These are phyloP conservation scores for Ustilago crameri DNA, from an alignment of 1,284 basidiomycete species.

Conservation along the genomic window DNA sequence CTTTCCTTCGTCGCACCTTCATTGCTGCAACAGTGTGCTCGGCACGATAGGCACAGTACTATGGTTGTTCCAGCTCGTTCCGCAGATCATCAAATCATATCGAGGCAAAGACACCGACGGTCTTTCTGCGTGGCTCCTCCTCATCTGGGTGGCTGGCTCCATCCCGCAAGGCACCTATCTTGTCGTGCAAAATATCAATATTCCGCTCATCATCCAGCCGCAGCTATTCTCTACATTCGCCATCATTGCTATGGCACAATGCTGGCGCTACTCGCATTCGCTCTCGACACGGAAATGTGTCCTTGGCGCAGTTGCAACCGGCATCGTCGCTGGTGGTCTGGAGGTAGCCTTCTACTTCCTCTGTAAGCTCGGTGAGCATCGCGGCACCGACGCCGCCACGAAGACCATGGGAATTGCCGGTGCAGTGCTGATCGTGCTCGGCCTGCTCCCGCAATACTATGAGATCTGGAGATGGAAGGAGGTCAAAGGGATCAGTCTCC, in stretches of 20 bases:
- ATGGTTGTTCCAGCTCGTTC: conserved; percentile 78
- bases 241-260: conserved; percentile 73
- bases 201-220: conserved; percentile 78
- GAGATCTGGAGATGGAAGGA: conserved; percentile 79
- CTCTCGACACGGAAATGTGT: conserved; percentile 69
- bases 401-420: conserved; percentile 77
- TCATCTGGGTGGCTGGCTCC: conserved; percentile 77
- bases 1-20: neutral
- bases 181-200: conserved; percentile 77
- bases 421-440: conserved; percentile 75
- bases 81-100: conserved; percentile 78
- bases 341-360: conserved; percentile 74
- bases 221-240: conserved; percentile 77
- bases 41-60: conserved; percentile 72
- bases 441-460: conserved; percentile 74
- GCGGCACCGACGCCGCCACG: conserved; percentile 72
- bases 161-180: conserved; percentile 78
- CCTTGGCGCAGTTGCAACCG: conserved; percentile 69
- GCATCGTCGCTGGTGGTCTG: conserved; percentile 73
- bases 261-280: conserved; percentile 73
- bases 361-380: conserved; percentile 70
- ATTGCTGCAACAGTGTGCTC: conserved; percentile 17
- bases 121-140: conserved; percentile 78
- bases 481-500: conserved; percentile 78
- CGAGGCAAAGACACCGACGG: conserved; percentile 79